phyloP scores from a whole-genome alignment of 208 protist genomes.

The Leishmania lainsoni region DNA sequence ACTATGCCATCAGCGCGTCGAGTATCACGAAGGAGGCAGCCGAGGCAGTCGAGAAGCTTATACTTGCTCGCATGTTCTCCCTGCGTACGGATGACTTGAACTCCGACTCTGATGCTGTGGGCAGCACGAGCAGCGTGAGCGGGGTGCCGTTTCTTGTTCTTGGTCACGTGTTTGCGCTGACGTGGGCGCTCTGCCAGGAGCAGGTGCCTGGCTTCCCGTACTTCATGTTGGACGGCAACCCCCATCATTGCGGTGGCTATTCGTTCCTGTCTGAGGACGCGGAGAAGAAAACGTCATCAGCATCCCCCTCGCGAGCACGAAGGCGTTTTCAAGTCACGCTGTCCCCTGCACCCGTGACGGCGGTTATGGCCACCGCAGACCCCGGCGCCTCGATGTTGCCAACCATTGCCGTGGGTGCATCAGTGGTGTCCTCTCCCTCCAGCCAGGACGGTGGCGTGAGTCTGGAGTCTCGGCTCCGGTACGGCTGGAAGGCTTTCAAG shows the following conservation, averaged over 20 bases:
- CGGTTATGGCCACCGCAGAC: background rate
- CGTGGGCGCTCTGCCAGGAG: slow-evolving; percentile 57
- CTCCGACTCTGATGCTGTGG: slow-evolving; percentile 5
- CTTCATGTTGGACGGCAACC: slow-evolving; percentile 63
- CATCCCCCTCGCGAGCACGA: background rate
- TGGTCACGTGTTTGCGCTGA: slow-evolving; percentile 41
- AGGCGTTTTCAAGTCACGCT: slow-evolving; percentile 14
- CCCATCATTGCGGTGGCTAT: slow-evolving; percentile 27
- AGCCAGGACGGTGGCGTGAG: slow-evolving; percentile 26
- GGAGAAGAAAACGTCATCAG: background rate
- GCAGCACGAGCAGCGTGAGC: slow-evolving; percentile 26
- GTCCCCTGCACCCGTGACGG: slow-evolving; percentile 5
- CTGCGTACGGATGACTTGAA: slow-evolving; percentile 28
- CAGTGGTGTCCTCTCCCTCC: slow-evolving; percentile 13
- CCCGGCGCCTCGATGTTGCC: slow-evolving; percentile 11
- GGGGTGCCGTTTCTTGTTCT: slow-evolving; percentile 43
- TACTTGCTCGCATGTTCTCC: slow-evolving; percentile 30
- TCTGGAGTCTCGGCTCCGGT: slow-evolving; percentile 28
- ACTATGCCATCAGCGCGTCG: slow-evolving; percentile 26
- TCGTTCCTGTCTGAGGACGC: slow-evolving; percentile 33
- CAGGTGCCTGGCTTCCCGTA: slow-evolving; percentile 73
- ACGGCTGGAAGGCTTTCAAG: slow-evolving; percentile 4
- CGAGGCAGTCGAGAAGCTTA: slow-evolving; percentile 43
- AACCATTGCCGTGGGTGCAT: background rate
- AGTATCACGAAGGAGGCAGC: slow-evolving; percentile 29